Evolutionary conservation across 768 basidiomycete genomes (phyloP), one percentile per base, ranked within the genome.

Genomic region (Boletus rubroflammeus): DNA sequence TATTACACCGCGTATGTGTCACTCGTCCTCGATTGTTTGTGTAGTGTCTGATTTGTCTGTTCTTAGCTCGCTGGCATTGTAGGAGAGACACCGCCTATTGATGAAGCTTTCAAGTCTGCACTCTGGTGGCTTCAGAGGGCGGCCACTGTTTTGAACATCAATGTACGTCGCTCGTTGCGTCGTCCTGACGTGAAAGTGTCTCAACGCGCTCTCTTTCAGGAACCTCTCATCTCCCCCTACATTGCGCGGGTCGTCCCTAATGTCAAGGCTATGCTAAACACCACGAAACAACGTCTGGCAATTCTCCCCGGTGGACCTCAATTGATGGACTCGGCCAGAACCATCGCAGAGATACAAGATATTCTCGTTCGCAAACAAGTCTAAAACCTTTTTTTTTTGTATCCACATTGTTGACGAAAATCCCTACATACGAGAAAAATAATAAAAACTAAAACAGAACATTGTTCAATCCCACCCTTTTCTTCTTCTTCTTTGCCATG

Each of bases 61-160:
- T n/a, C 47, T 2, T 67, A 92, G 89, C 78, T 93, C 31, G 83
- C 90, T 54, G 78, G 82, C 28, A 79, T 86, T 54, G 80, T 92
- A 42, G 84, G 85, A 39, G 89, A 92, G 66, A 84, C 81, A 3
- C 80, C 87, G 6, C 88, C 90, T 10, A 77, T 79, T 45, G 90
- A 93, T 56, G 91, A 93, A 62, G 71, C 80, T 6, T 92, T 91
- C 79, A 91, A 91, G 72, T 82, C 80, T 14, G 82, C 86, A 7
- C 73, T 93, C 53, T 92, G 91, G 90, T 93, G 90, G 90, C 73
- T 93, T 60, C 88, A 92, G 66, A 84, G 90, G 51, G 78, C 87
- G 35, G 76, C 88, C 7, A 75, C 80, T 14, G 76, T 85, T 31
- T 78, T 93, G 58, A 87, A 86, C 64, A 84, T 89, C 47, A 85